These are phyloP conservation scores for Trichoderma parareesei DNA, from an alignment of 495 filamentous ascomycete species.

Conservation along the genomic window DNA sequence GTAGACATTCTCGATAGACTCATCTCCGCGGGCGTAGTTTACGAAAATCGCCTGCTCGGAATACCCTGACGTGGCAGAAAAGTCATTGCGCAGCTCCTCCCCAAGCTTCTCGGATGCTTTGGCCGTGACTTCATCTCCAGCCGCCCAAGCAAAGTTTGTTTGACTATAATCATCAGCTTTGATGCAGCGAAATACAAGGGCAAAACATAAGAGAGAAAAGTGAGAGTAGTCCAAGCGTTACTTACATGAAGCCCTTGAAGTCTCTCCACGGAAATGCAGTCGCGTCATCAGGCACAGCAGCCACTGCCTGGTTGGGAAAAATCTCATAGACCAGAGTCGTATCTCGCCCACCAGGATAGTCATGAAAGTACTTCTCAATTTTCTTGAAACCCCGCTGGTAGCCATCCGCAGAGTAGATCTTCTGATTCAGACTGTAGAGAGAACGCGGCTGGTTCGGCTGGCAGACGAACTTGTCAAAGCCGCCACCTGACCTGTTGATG, in stretches of 20 bases:
- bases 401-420: background rate
- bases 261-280: constrained; percentile 31
- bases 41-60: constrained; percentile 25
- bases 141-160: background rate
- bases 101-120: background rate
- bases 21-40: constrained; percentile 34
- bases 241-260: constrained; percentile 25
- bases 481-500: constrained; percentile 1
- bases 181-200: too few species aligned
- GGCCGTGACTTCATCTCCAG: background rate
- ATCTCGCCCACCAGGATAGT: constrained; percentile 12
- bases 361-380: constrained; percentile 17
- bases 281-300: constrained; percentile 17
- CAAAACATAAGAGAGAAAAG: background rate
- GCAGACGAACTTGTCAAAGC: background rate
- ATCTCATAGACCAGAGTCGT: constrained; percentile 19
- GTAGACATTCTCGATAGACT: constrained; percentile 24
- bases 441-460: constrained; percentile 8
- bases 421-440: constrained; percentile 14
- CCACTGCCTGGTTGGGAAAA: constrained; percentile 25
- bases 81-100: constrained; percentile 14
- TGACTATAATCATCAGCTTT: background rate
- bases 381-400: constrained; percentile 16
- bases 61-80: constrained; percentile 20
- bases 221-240: background rate